Percentiles rank a stretch among this genome's conserved stretches.
Evolutionary conservation across 2,329 filamentous ascomycete genomes (phyloP).

Genomic region (Kalmusia sp.): DNA sequence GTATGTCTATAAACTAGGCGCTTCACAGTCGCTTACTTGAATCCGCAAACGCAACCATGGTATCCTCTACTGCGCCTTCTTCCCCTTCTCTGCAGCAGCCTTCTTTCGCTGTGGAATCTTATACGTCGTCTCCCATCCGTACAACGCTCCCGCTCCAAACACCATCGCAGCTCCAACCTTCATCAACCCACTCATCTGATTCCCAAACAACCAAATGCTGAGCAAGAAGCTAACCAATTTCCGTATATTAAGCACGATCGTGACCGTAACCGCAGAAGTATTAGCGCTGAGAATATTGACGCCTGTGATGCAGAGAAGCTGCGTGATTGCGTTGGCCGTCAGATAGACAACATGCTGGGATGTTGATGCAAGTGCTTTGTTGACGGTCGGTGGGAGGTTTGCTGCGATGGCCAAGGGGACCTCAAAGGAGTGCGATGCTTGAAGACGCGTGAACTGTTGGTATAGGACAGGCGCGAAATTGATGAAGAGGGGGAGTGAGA

Average conservation of each 20-base stretch:
- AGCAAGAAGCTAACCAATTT: slow-evolving; percentile 91
- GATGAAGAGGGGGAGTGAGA: slow-evolving; percentile 78
- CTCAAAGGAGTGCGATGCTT: slow-evolving; percentile 67
- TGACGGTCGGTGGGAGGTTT: slow-evolving; percentile 35
- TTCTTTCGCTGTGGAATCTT: slow-evolving; percentile 51
- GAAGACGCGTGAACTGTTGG: slow-evolving; percentile 69
- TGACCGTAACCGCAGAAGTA: slow-evolving; percentile 91
- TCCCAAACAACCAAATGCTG: slow-evolving; percentile 95
- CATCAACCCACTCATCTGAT: slow-evolving; percentile 77
- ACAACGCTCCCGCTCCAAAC: slow-evolving; percentile 88
- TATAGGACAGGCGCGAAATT: slow-evolving; percentile 72
- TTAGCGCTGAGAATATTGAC: slow-evolving; percentile 92
- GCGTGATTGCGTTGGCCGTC: slow-evolving; percentile 80
- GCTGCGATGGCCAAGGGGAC: slow-evolving; percentile 39
- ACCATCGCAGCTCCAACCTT: slow-evolving; percentile 83
- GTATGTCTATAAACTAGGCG: no score
- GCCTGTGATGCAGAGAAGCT: slow-evolving; percentile 93
- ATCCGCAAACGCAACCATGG: background rate
- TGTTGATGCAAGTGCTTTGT: slow-evolving; percentile 40
- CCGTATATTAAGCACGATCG: slow-evolving; percentile 92
- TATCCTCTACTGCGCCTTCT: slow-evolving; percentile 38
- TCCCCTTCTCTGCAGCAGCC: slow-evolving; percentile 25
- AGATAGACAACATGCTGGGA: slow-evolving; percentile 77
- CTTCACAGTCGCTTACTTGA: no score
- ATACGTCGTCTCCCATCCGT: slow-evolving; percentile 74